Evolutionary conservation across 2,329 filamentous ascomycete species (phyloP).

Genomic region (Aspergillus persii): DNA sequence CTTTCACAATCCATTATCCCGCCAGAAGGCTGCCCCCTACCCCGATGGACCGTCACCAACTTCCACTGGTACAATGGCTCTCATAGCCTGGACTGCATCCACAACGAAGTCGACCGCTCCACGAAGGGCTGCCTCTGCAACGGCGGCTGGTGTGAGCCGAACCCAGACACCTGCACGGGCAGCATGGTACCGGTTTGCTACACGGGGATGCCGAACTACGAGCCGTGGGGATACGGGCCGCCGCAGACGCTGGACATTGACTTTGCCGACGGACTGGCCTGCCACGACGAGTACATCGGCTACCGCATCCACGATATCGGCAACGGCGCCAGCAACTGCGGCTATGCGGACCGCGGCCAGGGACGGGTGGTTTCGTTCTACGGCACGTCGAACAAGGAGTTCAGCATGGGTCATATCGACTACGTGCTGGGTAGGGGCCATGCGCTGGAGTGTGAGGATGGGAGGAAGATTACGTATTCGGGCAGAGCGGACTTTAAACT

Average conservation of each 20-base stretch:
- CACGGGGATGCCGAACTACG: slow-evolving; percentile 30
- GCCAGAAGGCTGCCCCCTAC: slow-evolving; percentile 26
- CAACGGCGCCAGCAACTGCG: slow-evolving; percentile 27
- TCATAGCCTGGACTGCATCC: slow-evolving; percentile 19
- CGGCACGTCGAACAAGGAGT: slow-evolving; percentile 20
- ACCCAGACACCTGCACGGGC: slow-evolving; percentile 24
- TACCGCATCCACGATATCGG: slow-evolving; percentile 31
- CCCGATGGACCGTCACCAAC: slow-evolving; percentile 25
- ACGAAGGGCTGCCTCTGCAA: slow-evolving; percentile 25
- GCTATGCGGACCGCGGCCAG: slow-evolving; percentile 24
- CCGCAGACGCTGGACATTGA: slow-evolving; percentile 24
- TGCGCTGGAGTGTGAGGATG: slow-evolving; percentile 26
- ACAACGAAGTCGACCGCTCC: slow-evolving; percentile 21
- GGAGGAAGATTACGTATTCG: slow-evolving; percentile 27
- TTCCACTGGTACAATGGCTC: slow-evolving; percentile 22
- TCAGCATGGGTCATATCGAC: slow-evolving; percentile 20
- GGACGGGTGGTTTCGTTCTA: slow-evolving; percentile 30
- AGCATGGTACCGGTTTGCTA: slow-evolving; percentile 26
- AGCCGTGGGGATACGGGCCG: slow-evolving; percentile 30
- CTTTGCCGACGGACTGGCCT: slow-evolving; percentile 24
- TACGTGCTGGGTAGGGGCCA: slow-evolving; percentile 26
- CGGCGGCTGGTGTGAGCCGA: slow-evolving; percentile 21
- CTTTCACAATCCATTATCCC: slow-evolving; percentile 19
- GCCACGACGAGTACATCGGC: slow-evolving; percentile 29
- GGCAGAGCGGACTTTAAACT: slow-evolving; percentile 24